Evolutionary conservation across 2,329 filamentous ascomycete species (phyloP).

Genomic region (Diplodia corticola): DNA sequence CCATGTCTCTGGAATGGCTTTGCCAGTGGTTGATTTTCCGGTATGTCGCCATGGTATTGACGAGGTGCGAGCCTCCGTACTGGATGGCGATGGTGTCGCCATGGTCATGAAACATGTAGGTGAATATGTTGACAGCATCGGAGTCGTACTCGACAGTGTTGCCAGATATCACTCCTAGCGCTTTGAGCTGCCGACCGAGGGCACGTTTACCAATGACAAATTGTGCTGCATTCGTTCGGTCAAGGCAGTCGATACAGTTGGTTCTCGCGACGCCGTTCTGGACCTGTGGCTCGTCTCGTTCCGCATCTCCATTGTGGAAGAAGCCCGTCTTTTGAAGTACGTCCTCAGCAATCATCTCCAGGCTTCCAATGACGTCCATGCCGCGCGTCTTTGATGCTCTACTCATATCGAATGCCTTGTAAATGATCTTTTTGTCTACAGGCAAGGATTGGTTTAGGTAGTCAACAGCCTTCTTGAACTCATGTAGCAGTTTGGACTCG

Average conservation of each 20-base stretch:
- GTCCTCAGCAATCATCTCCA: conserved; percentile 86
- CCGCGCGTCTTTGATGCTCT: conserved; percentile 86
- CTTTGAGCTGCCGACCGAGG: conserved; percentile 86
- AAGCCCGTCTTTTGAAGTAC: conserved; percentile 86
- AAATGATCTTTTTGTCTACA: conserved; percentile 78
- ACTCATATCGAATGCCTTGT: conserved; percentile 98
- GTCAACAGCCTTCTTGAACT: conserved; percentile 82
- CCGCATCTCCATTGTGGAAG: conserved; percentile 85
- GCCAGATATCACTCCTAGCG: conserved; percentile 80
- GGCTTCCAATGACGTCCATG: conserved; percentile 88
- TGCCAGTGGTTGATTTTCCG: conserved; percentile 99
- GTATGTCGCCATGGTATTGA: conserved; percentile 99
- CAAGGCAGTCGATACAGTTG: conserved; percentile 97
- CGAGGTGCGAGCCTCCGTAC: conserved; percentile 94
- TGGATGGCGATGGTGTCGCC: conserved; percentile 97
- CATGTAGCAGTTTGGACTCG: conserved; percentile 85
- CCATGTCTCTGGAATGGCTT: conserved; percentile 95
- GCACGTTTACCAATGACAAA: conserved; percentile 97
- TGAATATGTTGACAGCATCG: conserved; percentile 93
- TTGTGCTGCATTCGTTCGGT: conserved; percentile 95
- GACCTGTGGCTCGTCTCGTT: conserved; percentile 64
- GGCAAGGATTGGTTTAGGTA: conserved; percentile 96
- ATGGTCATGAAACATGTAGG: conserved; percentile 97
- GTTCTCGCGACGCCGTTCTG: conserved; percentile 94
- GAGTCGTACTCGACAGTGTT: conserved; percentile 88